A percentile compares a stretch with the other conserved stretches of the same genome.
Conservation (phyloP, 140 eudicot species). For the Flaveria floridana region DNA sequence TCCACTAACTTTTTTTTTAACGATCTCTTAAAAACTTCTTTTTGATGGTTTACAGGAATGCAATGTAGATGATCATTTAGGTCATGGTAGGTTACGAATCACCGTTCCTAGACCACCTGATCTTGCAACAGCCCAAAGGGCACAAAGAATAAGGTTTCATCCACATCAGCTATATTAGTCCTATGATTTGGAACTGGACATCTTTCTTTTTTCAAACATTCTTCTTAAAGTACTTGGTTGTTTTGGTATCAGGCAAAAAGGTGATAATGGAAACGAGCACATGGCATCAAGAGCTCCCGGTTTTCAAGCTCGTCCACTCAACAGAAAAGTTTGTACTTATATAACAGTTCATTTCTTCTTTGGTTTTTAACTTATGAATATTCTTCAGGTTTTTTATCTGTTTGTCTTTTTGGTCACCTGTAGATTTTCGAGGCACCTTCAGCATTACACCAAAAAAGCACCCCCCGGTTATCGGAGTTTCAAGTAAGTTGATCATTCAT, state of each 20-base stretch:
- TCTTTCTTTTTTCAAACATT: slow-evolving; percentile 5
- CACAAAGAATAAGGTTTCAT: slow-evolving; percentile 67
- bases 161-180: neutral
- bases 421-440: slow-evolving; percentile 87
- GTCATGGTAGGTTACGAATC: slow-evolving; percentile 51
- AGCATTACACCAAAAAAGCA: slow-evolving; percentile 55
- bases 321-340: slow-evolving; percentile 65
- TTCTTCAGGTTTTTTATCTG: neutral
- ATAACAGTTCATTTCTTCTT: neutral
- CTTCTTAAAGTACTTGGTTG: slow-evolving; percentile 15
- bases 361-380: neutral
- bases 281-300: slow-evolving; percentile 43
- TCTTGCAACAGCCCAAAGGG: slow-evolving; percentile 86
- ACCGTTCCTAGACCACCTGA: slow-evolving; percentile 85
- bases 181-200: neutral
- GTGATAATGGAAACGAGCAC: slow-evolving; percentile 41
- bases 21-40: slow-evolving; percentile 12
- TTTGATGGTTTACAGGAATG: slow-evolving; percentile 53
- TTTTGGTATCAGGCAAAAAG: slow-evolving; percentile 52
- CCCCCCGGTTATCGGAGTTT: slow-evolving; percentile 61
- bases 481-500: slow-evolving; percentile 43
- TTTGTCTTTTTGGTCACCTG: slow-evolving; percentile 21
- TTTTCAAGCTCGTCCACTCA: slow-evolving; percentile 85
- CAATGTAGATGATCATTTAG: slow-evolving; percentile 24
- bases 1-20: neutral